Base-by-base conservation (phyloP, 306 rosid species). In the Cucurbita ficifolia region DNA sequence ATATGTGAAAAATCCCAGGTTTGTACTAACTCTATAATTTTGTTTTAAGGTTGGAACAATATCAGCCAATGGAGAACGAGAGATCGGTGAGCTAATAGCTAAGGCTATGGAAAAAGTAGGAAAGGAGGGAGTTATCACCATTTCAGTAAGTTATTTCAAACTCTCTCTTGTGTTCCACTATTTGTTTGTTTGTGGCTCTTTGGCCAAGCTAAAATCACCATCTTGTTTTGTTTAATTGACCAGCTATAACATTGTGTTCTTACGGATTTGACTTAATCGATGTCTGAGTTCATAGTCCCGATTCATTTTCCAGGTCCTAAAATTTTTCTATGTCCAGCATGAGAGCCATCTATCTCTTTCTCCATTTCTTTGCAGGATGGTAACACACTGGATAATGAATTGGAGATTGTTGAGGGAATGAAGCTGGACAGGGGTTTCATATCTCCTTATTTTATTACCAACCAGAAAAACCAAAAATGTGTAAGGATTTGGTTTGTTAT, bases 321-420 rank as follows among this genome's bases (percentile, higher is more conserved):
- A 38, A 17, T 4, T 40, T 17, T 33, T 63, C 16, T 11, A 24
- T 58, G 43, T 59, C 35, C 40, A 65, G 38, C 10, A 42, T 65
- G 10, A 12, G 2, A 35, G 7, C 6, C 36, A 39, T 64, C 2
- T 10, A 64, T 64, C 21, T 40, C 29, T 38, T 13, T 2, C 65
- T 43, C 54, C 80, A 51, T 78, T 75, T 54, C 70, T 17, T 77
- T 82, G 63, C 84, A 90, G 97, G 98, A 90, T 82, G 98, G 98
- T 38, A 93, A 93, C 67, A 93, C 97, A 52, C 52, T 93, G 76
- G 67, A 87, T 35, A 93, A 93, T 45, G 98, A 93, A 80, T 83
- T 93, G 89, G 98, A 93, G 83, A 96, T 93, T 61, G 96, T 93
- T 55, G 98, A 94, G 81, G 98, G 98, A 70, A 94, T 94, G 97